These are phyloP conservation scores for Raphanus sativus DNA, from an alignment of 345 rosid genomes.

Conservation along the genomic window DNA sequence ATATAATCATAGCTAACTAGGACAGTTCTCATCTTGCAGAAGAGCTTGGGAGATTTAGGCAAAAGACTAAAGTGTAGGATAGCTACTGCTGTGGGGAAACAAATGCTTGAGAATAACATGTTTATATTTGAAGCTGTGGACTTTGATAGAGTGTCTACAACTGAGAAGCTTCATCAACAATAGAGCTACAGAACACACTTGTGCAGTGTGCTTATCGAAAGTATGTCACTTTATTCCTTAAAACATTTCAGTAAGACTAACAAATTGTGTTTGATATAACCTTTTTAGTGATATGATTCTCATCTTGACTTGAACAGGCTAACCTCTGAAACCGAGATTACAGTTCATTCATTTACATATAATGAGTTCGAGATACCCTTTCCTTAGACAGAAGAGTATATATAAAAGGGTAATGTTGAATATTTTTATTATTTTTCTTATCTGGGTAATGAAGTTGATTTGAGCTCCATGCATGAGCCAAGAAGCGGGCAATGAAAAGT, in stretches of 20 bases:
- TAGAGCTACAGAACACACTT: constrained; percentile 58
- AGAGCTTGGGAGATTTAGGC: constrained; percentile 67
- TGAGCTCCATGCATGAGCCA: constrained; percentile 52
- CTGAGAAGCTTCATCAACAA: constrained; percentile 48
- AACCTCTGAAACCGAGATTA: neutral
- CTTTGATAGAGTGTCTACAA: constrained; percentile 45
- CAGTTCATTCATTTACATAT: neutral
- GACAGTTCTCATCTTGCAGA: constrained; percentile 42
- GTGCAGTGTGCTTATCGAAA: constrained; percentile 58
- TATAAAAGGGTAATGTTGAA: neutral
- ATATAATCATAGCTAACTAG: neutral
- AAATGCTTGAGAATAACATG: constrained; percentile 62
- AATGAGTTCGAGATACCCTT: neutral
- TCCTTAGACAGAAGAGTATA: neutral
- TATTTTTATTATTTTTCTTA: neutral
- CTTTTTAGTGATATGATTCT: constrained; percentile 19
- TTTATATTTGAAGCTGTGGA: constrained; percentile 78
- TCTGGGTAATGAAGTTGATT: constrained; percentile 63
- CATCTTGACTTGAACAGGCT: constrained; percentile 10
- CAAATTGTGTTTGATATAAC: neutral
- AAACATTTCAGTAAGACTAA: neutral
- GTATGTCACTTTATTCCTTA: constrained; percentile 37
- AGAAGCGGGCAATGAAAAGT: constrained; percentile 71
- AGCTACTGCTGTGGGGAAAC: constrained; percentile 55
- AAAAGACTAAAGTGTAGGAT: neutral